A percentile compares a stretch with the other conserved stretches of the same genome.
Evolutionary conservation across 306 rosid genomes (phyloP).

Genomic region (Vigna reflexopilosa): DNA sequence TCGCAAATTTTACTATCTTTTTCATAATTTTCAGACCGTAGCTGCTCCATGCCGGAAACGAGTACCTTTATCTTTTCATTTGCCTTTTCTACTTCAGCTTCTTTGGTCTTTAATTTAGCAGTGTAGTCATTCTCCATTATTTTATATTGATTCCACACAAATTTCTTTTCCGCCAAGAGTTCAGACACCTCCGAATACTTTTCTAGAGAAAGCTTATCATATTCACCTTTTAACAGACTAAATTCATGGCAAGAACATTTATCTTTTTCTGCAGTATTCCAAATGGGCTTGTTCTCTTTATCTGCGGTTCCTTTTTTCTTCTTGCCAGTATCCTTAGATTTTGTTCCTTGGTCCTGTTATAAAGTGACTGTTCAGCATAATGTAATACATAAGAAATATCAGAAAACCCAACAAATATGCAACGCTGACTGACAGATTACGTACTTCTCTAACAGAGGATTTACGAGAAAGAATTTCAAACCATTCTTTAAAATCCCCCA

Average conservation of each 20-base stretch:
- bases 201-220: slow-evolving; percentile 65
- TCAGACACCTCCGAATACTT: slow-evolving; percentile 65
- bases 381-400: slow-evolving; percentile 41
- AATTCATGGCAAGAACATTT: slow-evolving; percentile 47
- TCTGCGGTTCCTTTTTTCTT: slow-evolving; percentile 37
- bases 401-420: slow-evolving; percentile 26
- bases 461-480: slow-evolving; percentile 52
- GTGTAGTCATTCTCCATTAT: slow-evolving; percentile 65
- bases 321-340: slow-evolving; percentile 31
- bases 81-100: slow-evolving; percentile 62
- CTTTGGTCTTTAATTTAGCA: slow-evolving; percentile 58
- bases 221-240: slow-evolving; percentile 57
- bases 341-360: slow-evolving; percentile 54
- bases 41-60: slow-evolving; percentile 65
- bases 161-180: slow-evolving; percentile 76
- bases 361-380: slow-evolving; percentile 40
- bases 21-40: slow-evolving; percentile 60
- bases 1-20: slow-evolving; percentile 65
- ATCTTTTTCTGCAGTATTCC: slow-evolving; percentile 43
- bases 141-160: slow-evolving; percentile 83
- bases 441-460: slow-evolving; percentile 55
- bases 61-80: slow-evolving; percentile 59
- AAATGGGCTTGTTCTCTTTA: slow-evolving; percentile 41
- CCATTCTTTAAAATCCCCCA: slow-evolving; percentile 68
- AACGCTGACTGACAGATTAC: slow-evolving; percentile 42